phyloP scores from a whole-genome alignment of 768 basidiomycete genomes.

The Gymnopilus dilepis region DNA sequence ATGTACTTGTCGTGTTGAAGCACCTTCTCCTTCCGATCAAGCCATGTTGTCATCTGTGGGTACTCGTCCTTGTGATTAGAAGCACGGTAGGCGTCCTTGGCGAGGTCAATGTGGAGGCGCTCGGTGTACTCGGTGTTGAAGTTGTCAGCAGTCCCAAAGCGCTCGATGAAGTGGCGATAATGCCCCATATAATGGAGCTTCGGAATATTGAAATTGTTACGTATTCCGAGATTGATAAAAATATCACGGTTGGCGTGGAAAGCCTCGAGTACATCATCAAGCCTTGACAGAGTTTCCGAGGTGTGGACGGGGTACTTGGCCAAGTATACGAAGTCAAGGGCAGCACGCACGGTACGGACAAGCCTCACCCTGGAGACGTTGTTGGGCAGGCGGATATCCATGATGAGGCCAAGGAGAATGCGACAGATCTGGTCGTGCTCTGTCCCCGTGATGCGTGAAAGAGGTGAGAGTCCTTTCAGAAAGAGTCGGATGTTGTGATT shows the following conservation, averaged over 20 bases:
- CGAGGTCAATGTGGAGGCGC: slow-evolving; percentile 32
- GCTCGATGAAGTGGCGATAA: slow-evolving; percentile 31
- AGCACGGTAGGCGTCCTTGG: slow-evolving; percentile 25
- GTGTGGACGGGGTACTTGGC: slow-evolving; percentile 24
- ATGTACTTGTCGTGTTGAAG: slow-evolving; percentile 31
- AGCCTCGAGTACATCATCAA: slow-evolving; percentile 12
- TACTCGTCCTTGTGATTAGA: slow-evolving; percentile 30
- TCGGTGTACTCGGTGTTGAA: slow-evolving; percentile 41
- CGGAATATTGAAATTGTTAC: slow-evolving; percentile 40
- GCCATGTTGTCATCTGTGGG: slow-evolving; percentile 46
- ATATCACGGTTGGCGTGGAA: slow-evolving; percentile 15
- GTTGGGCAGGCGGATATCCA: slow-evolving; percentile 14
- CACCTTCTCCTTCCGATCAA: slow-evolving; percentile 41
- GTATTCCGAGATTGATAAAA: slow-evolving; percentile 27
- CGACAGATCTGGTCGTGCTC: slow-evolving; percentile 25
- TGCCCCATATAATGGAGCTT: slow-evolving; percentile 39
- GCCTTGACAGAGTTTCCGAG: slow-evolving; percentile 3
- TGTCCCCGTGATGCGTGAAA: slow-evolving; percentile 17
- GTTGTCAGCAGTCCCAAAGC: slow-evolving; percentile 35
- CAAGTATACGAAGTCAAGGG: slow-evolving; percentile 23
- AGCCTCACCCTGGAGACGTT: slow-evolving; percentile 11
- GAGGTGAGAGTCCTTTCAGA: slow-evolving; percentile 18
- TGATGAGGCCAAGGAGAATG: slow-evolving; percentile 13
- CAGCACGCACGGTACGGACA: slow-evolving; percentile 8
- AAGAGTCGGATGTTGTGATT: slow-evolving; percentile 31